Percentiles rank a stretch among this genome's conserved stretches.
Evolutionary conservation across 2,329 filamentous ascomycete genomes (phyloP).

Genomic region (Alternaria viburni): DNA sequence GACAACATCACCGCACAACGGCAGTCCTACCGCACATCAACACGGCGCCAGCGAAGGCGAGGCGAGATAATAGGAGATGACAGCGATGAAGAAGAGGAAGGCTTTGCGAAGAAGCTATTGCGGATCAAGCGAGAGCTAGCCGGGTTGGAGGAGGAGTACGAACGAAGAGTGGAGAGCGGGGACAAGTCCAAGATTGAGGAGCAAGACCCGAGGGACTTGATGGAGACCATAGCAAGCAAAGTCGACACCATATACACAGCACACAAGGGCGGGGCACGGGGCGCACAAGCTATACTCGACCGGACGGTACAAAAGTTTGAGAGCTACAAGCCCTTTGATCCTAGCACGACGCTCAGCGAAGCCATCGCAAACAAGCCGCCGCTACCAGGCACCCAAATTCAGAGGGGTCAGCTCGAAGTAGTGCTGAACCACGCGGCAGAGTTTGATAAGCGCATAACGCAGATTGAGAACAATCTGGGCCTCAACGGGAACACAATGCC

Average conservation of each 20-base stretch:
- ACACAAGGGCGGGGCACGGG: slow-evolving; percentile 43
- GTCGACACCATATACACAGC: slow-evolving; percentile 68
- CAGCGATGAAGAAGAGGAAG: slow-evolving; percentile 72
- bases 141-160: slow-evolving; percentile 64
- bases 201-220: slow-evolving; percentile 62
- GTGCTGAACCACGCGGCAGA: slow-evolving; percentile 81
- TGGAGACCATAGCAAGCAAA: slow-evolving; percentile 70
- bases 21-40: slow-evolving; percentile 81
- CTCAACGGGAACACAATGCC: slow-evolving; percentile 73
- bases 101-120: slow-evolving; percentile 77
- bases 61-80: slow-evolving; percentile 73
- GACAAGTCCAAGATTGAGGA: slow-evolving; percentile 48
- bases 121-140: slow-evolving; percentile 83
- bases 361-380: slow-evolving; percentile 41
- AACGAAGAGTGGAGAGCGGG: slow-evolving; percentile 56
- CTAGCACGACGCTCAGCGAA: slow-evolving; percentile 30
- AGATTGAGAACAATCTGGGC: slow-evolving; percentile 82
- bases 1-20: slow-evolving; percentile 80
- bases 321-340: slow-evolving; percentile 37
- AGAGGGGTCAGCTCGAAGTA: slow-evolving; percentile 55
- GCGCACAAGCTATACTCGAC: slow-evolving; percentile 46
- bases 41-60: slow-evolving; percentile 66
- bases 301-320: slow-evolving; percentile 45
- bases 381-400: slow-evolving; percentile 41
- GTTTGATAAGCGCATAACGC: slow-evolving; percentile 80